Conservation (phyloP, 345 rosid species). For the Salix brachista region DNA sequence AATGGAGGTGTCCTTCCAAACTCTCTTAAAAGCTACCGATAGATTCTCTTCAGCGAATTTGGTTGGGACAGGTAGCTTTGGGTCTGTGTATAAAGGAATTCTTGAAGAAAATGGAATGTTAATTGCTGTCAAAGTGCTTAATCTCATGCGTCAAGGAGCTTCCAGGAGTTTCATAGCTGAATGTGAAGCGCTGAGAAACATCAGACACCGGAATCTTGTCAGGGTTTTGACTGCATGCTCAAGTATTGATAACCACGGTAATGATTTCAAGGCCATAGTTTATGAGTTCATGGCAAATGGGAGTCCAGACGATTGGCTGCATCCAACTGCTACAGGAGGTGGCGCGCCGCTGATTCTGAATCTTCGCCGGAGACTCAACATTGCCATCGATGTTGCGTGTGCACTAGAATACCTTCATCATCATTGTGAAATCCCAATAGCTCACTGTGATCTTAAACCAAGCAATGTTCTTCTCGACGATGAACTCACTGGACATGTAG, state of each 20-base stretch:
- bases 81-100: constrained; percentile 20
- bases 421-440: neutral
- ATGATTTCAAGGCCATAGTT: constrained; percentile 19
- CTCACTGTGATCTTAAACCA: neutral
- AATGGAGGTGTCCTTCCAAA: constrained; percentile 3
- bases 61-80: constrained; percentile 28
- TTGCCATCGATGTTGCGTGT: neutral
- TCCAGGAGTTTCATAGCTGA: constrained; percentile 17
- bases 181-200: constrained; percentile 13
- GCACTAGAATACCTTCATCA: neutral
- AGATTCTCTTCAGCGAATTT: constrained; percentile 12
- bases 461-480: neutral
- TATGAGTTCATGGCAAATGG: constrained; percentile 21
- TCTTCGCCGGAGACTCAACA: too few species aligned
- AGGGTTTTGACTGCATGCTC: constrained; percentile 15
- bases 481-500: neutral
- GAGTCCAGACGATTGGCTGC: constrained; percentile 12
- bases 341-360: too few species aligned
- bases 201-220: constrained; percentile 16
- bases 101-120: neutral
- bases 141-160: constrained; percentile 23
- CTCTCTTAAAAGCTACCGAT: constrained; percentile 4
- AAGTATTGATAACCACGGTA: constrained; percentile 17
- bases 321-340: too few species aligned
- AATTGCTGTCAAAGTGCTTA: constrained; percentile 19